Evolutionary conservation across 805 yeast species (phyloP), one percentile per base, ranked within the genome.

Genomic region (Yarrowia sp.): DNA sequence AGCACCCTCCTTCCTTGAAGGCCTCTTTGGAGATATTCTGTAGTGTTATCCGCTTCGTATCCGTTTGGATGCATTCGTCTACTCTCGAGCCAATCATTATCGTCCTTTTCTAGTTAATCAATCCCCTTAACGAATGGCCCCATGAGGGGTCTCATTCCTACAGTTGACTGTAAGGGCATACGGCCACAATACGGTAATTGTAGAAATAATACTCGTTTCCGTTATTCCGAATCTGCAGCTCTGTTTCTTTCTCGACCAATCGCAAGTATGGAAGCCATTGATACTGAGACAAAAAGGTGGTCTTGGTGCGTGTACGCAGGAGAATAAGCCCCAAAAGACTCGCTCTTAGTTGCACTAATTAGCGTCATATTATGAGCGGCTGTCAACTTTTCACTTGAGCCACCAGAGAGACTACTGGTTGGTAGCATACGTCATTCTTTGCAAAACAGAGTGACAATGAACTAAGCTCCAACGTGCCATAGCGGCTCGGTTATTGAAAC

Each of bases 361-460:
- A 26, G 32, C 32, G 32, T 26, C 32, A 5, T 26, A 26, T 26
- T 26, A 26, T 5, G 32, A 26, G 32, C 32, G 32, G 32, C 32
- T 26, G 32, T 26, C 32, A 2, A 26, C 32, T 26, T 26, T 26
- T 26, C 32, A 26, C 32, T 26, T 26, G 32, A 5, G 32, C 32
- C 2, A 5, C 32, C 32, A 26, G 32, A 26, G 7, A 3, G 32
- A 26, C 7, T 26, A 26, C 32, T 26, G 7, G 32, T 26, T 19
- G 7, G 32, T 12, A 22, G 26, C 52, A 48, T 48, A 48, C 52
- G 52, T 48, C 52, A 48, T 48, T 5, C 36, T 22, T 48, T 48
- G n/a, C 52, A 11, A 16, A 22, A 26, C 32, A 26, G 32, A 26
- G 32, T 26, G 32, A 19, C 32, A 19, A 15, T 7, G 22, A 8